phyloP scores from a whole-genome alignment of 768 basidiomycete species.

The Tephrocybe sp. region DNA sequence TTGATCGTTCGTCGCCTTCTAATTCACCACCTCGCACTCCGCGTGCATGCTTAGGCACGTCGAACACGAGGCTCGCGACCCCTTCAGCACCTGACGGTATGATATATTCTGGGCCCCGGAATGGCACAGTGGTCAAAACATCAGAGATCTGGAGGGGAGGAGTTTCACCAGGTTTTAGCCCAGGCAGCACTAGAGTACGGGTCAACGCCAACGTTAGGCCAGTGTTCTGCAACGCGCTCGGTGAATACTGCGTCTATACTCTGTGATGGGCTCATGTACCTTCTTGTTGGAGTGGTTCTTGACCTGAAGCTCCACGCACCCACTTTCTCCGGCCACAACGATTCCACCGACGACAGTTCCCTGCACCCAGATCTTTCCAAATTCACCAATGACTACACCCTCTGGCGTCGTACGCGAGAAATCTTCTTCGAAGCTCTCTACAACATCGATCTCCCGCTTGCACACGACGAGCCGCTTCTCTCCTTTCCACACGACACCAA shows the following conservation, averaged over 20 bases:
- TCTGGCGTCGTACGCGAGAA: conserved; percentile 45
- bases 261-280: conserved; percentile 36
- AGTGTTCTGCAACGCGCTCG: conserved; percentile 51
- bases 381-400: conserved; percentile 68
- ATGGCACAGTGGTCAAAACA: conserved; percentile 65
- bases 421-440: conserved; percentile 52
- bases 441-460: conserved; percentile 60
- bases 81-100: conserved; percentile 76
- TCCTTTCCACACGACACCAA: conserved; percentile 74
- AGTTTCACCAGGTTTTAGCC: conserved; percentile 35
- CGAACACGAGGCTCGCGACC: conserved; percentile 76
- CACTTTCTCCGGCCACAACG: conserved; percentile 66
- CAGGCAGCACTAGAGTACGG: conserved; percentile 59
- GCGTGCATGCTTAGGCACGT: conserved; percentile 68
- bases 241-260: not conserved
- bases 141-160: conserved; percentile 66
- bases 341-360: conserved; percentile 64
- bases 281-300: conserved; percentile 83
- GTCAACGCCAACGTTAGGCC: conserved; percentile 61
- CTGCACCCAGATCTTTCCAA: conserved; percentile 78
- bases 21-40: conserved; percentile 64
- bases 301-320: conserved; percentile 73
- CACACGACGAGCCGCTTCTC: conserved; percentile 69
- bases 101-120: conserved; percentile 73
- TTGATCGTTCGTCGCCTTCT: conserved; percentile 48